Percentiles rank a stretch among this genome's conserved stretches.
These are phyloP conservation scores for Penicillium lividum DNA, from an alignment of 495 filamentous ascomycete genomes.

Conservation along the genomic window DNA sequence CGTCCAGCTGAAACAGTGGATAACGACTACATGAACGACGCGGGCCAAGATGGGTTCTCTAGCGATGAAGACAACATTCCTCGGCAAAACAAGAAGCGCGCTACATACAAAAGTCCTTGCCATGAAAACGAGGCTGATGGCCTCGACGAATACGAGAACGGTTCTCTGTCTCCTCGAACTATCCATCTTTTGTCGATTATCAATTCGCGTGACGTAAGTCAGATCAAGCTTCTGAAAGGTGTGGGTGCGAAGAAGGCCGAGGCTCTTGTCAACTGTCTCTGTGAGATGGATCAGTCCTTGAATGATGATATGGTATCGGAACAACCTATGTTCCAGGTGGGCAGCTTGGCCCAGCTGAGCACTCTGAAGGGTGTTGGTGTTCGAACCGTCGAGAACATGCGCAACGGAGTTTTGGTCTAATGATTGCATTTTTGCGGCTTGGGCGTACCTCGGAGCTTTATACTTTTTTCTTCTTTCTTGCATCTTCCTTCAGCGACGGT, in stretches of 20 bases:
- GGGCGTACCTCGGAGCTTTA: constrained; percentile 21
- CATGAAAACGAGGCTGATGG: constrained; percentile 21
- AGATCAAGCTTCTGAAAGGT: constrained; percentile 68
- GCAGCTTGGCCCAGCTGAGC: constrained; percentile 47
- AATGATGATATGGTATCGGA: constrained; percentile 22
- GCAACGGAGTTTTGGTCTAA: constrained; percentile 46
- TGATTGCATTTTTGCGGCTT: constrained; percentile 16
- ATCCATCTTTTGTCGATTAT: constrained; percentile 75
- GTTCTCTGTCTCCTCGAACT: constrained; percentile 63
- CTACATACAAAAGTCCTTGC: constrained; percentile 31
- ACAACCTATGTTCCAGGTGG: constrained; percentile 37
- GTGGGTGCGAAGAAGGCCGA: constrained; percentile 58
- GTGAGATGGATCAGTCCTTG: constrained; percentile 43
- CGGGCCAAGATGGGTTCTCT: constrained; percentile 21
- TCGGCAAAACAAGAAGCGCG: constrained; percentile 43
- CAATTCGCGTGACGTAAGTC: constrained; percentile 75
- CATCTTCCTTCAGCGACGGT: constrained; percentile 43
- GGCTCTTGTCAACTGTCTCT: constrained; percentile 53
- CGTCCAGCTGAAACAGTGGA: constrained; percentile 35
- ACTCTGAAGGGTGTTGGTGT: constrained; percentile 52
- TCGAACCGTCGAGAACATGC: constrained; percentile 58
- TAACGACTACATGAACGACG: constrained; percentile 34
- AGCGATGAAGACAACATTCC: constrained; percentile 36
- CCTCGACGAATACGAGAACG: constrained; percentile 32
- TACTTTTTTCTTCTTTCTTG: constrained; percentile 20